Percentiles rank a stretch among this genome's conserved stretches.
phyloP scores from a whole-genome alignment of 2,329 filamentous ascomycete genomes.

The Mollisiaceae sp. region DNA sequence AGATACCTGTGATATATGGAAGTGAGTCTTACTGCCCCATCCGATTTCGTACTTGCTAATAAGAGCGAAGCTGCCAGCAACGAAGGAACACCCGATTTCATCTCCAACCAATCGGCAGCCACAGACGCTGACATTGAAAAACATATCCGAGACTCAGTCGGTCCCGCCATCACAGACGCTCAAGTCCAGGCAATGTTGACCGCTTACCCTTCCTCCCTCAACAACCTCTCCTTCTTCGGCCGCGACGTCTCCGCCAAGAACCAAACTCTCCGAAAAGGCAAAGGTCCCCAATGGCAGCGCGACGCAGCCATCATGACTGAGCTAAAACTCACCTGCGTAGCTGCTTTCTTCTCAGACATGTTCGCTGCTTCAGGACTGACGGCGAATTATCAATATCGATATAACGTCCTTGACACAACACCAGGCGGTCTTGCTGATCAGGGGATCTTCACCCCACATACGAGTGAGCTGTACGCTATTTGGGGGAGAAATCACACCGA shows the following conservation, averaged over 20 bases:
- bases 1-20: constrained; percentile 56
- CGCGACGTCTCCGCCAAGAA: constrained; percentile 34
- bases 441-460: constrained; percentile 44
- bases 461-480: constrained; percentile 31
- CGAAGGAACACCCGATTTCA: constrained; percentile 26
- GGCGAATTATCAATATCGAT: constrained; percentile 52
- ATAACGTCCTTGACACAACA: constrained; percentile 34
- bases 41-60: background rate
- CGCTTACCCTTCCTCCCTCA: constrained; percentile 22
- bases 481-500: constrained; percentile 35
- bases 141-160: constrained; percentile 13
- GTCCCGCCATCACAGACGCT: constrained; percentile 18
- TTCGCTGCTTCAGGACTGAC: constrained; percentile 51
- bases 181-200: constrained; percentile 16
- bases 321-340: constrained; percentile 33
- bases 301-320: constrained; percentile 50
- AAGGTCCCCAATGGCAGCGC: constrained; percentile 49
- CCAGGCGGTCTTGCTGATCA: constrained; percentile 42
- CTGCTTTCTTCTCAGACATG: constrained; percentile 44
- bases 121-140: constrained; percentile 15
- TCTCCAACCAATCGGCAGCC: constrained; percentile 23
- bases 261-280: constrained; percentile 30
- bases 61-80: constrained; percentile 16
- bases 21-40: background rate
- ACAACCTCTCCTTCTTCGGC: constrained; percentile 24